These are phyloP conservation scores for Camelina sativa DNA, from an alignment of 345 rosid genomes.

Conservation along the genomic window DNA sequence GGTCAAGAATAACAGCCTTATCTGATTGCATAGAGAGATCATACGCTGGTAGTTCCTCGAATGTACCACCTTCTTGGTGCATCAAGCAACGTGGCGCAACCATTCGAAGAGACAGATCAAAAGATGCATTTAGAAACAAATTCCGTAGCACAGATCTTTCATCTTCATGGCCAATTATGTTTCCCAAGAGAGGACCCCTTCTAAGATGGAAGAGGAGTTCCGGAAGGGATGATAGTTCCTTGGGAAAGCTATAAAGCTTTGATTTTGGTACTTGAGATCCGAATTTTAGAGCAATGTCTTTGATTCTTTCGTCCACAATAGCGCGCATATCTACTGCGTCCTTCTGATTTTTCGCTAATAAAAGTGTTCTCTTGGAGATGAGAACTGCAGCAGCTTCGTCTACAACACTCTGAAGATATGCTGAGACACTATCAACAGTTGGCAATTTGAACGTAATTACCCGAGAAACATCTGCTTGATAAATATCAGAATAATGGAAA, in stretches of 20 bases:
- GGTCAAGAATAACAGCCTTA: slow-evolving; percentile 96
- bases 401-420: slow-evolving; percentile 81
- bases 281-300: slow-evolving; percentile 78
- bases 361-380: slow-evolving; percentile 86
- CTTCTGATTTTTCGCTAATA: slow-evolving; percentile 66
- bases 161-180: slow-evolving; percentile 96
- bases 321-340: slow-evolving; percentile 76
- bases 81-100: slow-evolving; percentile 91
- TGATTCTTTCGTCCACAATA: slow-evolving; percentile 89
- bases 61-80: slow-evolving; percentile 97
- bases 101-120: slow-evolving; percentile 94
- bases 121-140: slow-evolving; percentile 88
- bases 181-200: slow-evolving; percentile 93
- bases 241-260: slow-evolving; percentile 81
- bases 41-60: slow-evolving; percentile 93
- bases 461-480: slow-evolving; percentile 87
- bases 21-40: slow-evolving; percentile 97
- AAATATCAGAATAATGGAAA: slow-evolving; percentile 73
- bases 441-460: slow-evolving; percentile 83
- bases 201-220: slow-evolving; percentile 92
- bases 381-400: slow-evolving; percentile 89
- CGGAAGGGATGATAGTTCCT: slow-evolving; percentile 76
- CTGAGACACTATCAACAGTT: slow-evolving; percentile 83
- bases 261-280: slow-evolving; percentile 86
- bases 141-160: slow-evolving; percentile 89